Conservation (phyloP, 164 flowering plant genomes). For the Magnolia sinica region DNA sequence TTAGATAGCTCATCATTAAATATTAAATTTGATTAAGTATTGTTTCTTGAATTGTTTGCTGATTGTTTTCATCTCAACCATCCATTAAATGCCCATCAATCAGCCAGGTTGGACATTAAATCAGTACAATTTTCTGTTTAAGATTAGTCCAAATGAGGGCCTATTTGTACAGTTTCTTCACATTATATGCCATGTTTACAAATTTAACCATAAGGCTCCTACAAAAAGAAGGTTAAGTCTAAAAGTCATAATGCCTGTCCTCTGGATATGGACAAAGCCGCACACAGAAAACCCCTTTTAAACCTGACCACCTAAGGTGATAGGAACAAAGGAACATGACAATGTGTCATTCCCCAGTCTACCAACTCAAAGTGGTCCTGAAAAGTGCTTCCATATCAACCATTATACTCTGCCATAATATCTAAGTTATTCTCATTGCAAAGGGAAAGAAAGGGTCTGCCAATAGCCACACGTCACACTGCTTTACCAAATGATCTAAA, state of each 20-base stretch:
- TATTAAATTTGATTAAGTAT: not conserved
- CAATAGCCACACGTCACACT: not conserved
- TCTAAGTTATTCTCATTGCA: not conserved
- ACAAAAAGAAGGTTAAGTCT: too few relatives aligned
- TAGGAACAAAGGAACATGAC: too few relatives aligned
- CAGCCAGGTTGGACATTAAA: too few relatives aligned
- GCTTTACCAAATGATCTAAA: not conserved
- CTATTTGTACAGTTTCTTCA: not conserved
- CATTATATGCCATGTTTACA: not conserved
- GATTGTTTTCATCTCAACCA: not conserved
- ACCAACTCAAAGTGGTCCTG: too few relatives aligned
- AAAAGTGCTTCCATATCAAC: not conserved
- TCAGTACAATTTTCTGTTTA: not conserved
- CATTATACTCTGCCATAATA: not conserved
- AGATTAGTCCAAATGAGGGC: not conserved
- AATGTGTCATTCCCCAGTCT: too few relatives aligned
- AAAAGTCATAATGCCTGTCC: too few relatives aligned
- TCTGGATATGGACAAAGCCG: too few relatives aligned
- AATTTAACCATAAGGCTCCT: too few relatives aligned
- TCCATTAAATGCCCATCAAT: not conserved
- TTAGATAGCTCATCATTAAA: not conserved
- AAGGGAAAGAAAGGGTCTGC: not conserved
- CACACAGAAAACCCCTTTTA: too few relatives aligned
- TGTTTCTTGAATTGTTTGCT: not conserved
- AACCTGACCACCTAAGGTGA: too few relatives aligned